Evolutionary conservation across 1,284 basidiomycete species (phyloP).

Genomic region (Chondrostereum purpureum): DNA sequence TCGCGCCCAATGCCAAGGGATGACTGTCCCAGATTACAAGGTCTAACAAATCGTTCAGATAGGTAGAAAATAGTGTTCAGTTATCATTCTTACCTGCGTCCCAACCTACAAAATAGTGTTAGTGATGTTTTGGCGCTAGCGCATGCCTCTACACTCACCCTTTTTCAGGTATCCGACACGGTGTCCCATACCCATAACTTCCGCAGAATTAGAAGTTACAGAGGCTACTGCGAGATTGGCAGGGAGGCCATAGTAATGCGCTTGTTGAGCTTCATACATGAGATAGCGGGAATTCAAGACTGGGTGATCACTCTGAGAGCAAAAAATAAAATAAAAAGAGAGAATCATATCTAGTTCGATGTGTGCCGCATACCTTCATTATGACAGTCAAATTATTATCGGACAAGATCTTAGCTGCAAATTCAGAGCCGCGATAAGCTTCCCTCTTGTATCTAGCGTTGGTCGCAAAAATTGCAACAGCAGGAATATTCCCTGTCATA

Average conservation of each 20-base stretch:
- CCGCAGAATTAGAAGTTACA: constrained; percentile 59
- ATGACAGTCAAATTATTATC: constrained; percentile 23
- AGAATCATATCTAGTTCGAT: background rate
- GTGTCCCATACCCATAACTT: constrained; percentile 57
- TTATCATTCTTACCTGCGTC: constrained; percentile 24
- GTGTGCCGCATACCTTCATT: constrained; percentile 41
- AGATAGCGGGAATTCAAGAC: constrained; percentile 62
- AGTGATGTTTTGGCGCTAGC: no score
- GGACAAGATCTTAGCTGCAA: constrained; percentile 20
- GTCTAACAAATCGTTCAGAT: constrained; percentile 35
- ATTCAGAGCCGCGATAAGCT: constrained; percentile 46
- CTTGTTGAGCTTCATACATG: constrained; percentile 65
- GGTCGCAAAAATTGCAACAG: constrained; percentile 55
- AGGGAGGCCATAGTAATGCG: constrained; percentile 51
- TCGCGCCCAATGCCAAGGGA: constrained; percentile 69
- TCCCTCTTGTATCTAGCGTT: constrained; percentile 56
- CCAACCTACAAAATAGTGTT: constrained; percentile 18
- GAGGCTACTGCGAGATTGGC: constrained; percentile 42
- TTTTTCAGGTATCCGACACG: constrained; percentile 55
- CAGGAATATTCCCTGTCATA: constrained; percentile 32
- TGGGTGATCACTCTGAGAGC: constrained; percentile 59
- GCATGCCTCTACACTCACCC: constrained; percentile 28
- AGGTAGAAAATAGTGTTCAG: constrained; percentile 19
- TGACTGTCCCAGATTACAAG: constrained; percentile 89
- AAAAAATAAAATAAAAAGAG: no score